Evolutionary conservation across 2,329 filamentous ascomycete species (phyloP), one percentile per base, ranked within the genome.

Genomic region (Periglandula ipomoeae): DNA sequence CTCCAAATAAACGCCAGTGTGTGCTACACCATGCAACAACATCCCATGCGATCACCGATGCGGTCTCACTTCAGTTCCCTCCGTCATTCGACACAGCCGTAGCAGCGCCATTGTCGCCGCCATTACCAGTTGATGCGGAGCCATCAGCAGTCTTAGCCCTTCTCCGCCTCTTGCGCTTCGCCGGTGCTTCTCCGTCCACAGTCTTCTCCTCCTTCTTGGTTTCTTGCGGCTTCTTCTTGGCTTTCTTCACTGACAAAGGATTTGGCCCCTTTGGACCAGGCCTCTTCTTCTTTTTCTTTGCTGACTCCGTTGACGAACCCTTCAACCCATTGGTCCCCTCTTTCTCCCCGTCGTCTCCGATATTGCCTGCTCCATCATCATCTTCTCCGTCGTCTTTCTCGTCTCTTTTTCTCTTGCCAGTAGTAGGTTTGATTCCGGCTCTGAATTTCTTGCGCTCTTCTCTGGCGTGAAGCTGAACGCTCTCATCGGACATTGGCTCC

Each of bases 371-470:
- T 70, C 66, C 59, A 56, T 72, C 61, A 5, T 56, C 54, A 3
- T 50, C 32, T 8, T n/a, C 66, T 20, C 4, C 37, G 15, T 66
- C 65, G 2, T 68, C 67, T 4, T 67, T 65, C 2, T 66, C 69
- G n/a, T 65, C 67, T 50, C 76, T 68, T 66, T 73, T 83, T 61
- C 69, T 73, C 70, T 73, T 81, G 45, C 61, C 65, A 50, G 63
- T 55, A 52, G 62, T 60, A 55, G 70, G 71, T 64, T 79, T 84
- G 55, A 89, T 68, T 42, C 85, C 87, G 17, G 78, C 74, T 54
- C 82, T 77, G 59, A 90, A 87, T 68, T 94, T 94, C 49, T 73
- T 75, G 58, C 75, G 79, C 71, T 93, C 88, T 53, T 87, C 85
- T 51, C 72, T 72, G 46, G 83, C 77, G 52, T 84, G 77, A 42